These are phyloP conservation scores for Eucommia ulmoides DNA, from an alignment of 257 asterid genomes.

Conservation along the genomic window DNA sequence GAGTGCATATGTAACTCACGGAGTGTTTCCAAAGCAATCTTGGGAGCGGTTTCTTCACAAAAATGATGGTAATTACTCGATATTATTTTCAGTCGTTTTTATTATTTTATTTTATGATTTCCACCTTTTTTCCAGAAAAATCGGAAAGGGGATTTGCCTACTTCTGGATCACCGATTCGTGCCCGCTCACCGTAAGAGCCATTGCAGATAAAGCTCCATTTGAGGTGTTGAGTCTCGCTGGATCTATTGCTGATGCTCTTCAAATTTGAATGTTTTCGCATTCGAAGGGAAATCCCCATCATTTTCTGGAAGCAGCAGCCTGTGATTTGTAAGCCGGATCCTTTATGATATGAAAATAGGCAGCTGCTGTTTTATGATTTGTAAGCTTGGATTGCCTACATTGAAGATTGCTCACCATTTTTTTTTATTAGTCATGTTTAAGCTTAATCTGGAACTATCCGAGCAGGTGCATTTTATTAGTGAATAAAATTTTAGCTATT, in stretches of 20 bases:
- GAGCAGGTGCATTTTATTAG: no score
- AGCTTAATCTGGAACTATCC: no score
- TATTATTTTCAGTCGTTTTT: no score
- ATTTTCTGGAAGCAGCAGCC: no score
- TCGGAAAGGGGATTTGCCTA: slow-evolving; percentile 56
- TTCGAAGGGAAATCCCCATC: no score
- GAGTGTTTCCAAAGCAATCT: slow-evolving; percentile 69
- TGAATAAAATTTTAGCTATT: no score
- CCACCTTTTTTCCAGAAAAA: slow-evolving; percentile 8
- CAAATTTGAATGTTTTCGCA: slow-evolving; percentile 58
- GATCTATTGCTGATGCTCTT: slow-evolving; percentile 87
- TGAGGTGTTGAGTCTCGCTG: slow-evolving; percentile 82
- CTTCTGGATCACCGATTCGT: slow-evolving; percentile 93
- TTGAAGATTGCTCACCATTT: no score
- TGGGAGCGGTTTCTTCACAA: slow-evolving; percentile 77
- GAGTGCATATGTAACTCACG: slow-evolving; percentile 88
- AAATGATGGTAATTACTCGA: slow-evolving; percentile 35
- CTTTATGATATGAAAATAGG: no score
- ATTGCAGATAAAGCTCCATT: slow-evolving; percentile 58
- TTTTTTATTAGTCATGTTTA: no score
- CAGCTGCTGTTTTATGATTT: no score
- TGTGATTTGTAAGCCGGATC: no score
- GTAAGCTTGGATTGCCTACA: no score
- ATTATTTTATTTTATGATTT: slow-evolving; percentile 5
- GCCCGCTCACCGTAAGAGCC: slow-evolving; percentile 68